Percentiles rank a stretch among this genome's conserved stretches.
These are phyloP conservation scores for Leishmania tarentolae DNA, from an alignment of 208 protist genomes.

Conservation along the genomic window DNA sequence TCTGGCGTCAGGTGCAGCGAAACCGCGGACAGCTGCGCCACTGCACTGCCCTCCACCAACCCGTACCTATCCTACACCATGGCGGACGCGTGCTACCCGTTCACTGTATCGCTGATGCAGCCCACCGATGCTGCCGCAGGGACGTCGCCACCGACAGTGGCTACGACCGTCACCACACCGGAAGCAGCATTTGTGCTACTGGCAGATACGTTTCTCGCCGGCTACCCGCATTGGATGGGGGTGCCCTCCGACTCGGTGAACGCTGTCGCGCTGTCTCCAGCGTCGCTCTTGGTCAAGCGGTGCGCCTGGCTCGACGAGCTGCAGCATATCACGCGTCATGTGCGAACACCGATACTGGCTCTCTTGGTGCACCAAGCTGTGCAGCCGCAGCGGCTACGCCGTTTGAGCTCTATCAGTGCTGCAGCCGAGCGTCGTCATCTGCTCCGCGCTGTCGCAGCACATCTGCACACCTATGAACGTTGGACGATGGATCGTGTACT, in stretches of 20 bases:
- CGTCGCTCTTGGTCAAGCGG: slow-evolving; percentile 11
- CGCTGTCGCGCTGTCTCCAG: neutral
- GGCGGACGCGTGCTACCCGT: slow-evolving; percentile 36
- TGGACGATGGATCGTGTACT: slow-evolving; percentile 31
- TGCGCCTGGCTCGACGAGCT: slow-evolving; percentile 42
- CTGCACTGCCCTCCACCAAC: neutral
- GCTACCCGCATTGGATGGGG: slow-evolving; percentile 35
- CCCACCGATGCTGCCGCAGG: neutral
- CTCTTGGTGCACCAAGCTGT: slow-evolving; percentile 40
- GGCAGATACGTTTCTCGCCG: slow-evolving; percentile 29
- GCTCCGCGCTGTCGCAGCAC: slow-evolving; percentile 34
- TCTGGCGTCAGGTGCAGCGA: neutral
- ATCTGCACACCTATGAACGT: slow-evolving; percentile 43
- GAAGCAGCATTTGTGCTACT: slow-evolving; percentile 31
- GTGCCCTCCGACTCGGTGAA: slow-evolving; percentile 12
- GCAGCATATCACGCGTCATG: slow-evolving; percentile 38
- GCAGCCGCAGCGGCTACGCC: slow-evolving; percentile 4
- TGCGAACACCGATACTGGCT: slow-evolving; percentile 49
- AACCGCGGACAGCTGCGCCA: neutral
- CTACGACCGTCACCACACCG: slow-evolving; percentile 26
- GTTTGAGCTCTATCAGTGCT: neutral
- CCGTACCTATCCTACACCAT: slow-evolving; percentile 31
- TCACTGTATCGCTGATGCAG: slow-evolving; percentile 17
- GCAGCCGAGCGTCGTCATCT: slow-evolving; percentile 18
- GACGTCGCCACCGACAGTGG: neutral